Percentiles rank a stretch among this genome's conserved stretches.
These are phyloP conservation scores for Magnusiomyces tetraspermus DNA, from an alignment of 1,139 yeast genomes.

Conservation along the genomic window DNA sequence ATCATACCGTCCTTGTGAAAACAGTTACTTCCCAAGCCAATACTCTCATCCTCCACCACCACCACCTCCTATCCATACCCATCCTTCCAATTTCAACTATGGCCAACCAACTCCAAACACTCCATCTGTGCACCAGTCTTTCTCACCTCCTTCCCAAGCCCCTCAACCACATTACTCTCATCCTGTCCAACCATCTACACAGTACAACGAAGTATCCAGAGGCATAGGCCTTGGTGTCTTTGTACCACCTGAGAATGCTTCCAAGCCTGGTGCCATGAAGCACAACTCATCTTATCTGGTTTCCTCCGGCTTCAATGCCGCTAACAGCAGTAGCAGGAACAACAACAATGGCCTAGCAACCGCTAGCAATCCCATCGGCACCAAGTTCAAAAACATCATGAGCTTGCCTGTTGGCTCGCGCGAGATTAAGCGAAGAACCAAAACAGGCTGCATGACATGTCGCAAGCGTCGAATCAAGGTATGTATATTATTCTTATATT, in stretches of 20 bases:
- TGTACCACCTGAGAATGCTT: neutral
- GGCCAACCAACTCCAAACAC: neutral
- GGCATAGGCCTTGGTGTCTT: neutral
- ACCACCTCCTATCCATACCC: neutral
- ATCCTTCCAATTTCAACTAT: neutral
- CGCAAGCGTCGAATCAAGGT: constrained; percentile 51
- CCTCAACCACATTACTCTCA: neutral
- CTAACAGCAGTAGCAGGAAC: too few species aligned
- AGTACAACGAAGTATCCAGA: neutral
- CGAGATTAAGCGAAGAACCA: constrained; percentile 40
- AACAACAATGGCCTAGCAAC: neutral
- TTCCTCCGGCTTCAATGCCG: too few species aligned
- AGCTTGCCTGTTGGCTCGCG: constrained; percentile 9
- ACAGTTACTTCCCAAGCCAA: neutral
- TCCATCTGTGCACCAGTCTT: neutral
- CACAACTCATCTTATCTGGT: too few species aligned
- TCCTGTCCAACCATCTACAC: neutral
- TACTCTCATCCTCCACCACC: neutral
- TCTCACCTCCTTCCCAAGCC: neutral
- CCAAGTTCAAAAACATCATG: constrained; percentile 6
- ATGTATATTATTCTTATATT: constrained; percentile 4
- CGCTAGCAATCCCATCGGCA: neutral
- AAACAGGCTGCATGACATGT: constrained; percentile 71
- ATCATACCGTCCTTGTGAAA: neutral
- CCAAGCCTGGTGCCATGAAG: neutral